Evolutionary conservation across 495 filamentous ascomycete genomes (phyloP).

Genomic region (Aspergillus diversus): DNA sequence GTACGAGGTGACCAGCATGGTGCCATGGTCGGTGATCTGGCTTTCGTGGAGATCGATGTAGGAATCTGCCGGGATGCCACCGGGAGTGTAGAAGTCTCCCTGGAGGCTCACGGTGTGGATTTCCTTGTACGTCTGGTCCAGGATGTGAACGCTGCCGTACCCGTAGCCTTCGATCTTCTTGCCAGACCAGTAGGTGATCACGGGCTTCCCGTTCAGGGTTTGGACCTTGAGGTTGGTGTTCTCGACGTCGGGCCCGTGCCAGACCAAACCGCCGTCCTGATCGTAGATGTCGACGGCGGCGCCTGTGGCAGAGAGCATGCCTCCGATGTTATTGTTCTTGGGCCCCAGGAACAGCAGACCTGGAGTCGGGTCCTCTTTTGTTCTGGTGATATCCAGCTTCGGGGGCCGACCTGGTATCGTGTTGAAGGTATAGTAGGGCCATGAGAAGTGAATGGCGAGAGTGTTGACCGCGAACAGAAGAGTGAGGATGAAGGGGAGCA

Average conservation of each 20-base stretch:
- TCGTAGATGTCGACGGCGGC: not conserved
- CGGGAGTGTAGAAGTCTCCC: not conserved
- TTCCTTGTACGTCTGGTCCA: not conserved
- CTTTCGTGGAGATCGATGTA: conserved; percentile 3
- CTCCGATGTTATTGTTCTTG: not conserved
- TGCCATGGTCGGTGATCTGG: not conserved
- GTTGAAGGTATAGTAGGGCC: conserved; percentile 1
- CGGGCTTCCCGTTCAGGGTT: not conserved
- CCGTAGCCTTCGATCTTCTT: not conserved
- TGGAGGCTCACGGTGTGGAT: not conserved
- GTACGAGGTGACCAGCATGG: not conserved
- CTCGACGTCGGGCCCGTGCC: not conserved
- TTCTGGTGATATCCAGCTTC: not conserved
- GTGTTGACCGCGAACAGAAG: not conserved
- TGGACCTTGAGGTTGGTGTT: not conserved
- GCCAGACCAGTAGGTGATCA: not conserved
- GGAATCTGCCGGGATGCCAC: not conserved
- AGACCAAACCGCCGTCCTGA: not conserved
- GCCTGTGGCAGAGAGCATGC: not conserved
- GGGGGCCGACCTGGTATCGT: not conserved
- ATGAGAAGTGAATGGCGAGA: not conserved
- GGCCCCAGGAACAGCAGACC: not conserved
- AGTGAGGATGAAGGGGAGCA: not conserved
- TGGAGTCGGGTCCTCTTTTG: not conserved
- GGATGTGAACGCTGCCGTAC: not conserved